Conservation (phyloP, 768 basidiomycete genomes). For the Russula ochroleuca region DNA sequence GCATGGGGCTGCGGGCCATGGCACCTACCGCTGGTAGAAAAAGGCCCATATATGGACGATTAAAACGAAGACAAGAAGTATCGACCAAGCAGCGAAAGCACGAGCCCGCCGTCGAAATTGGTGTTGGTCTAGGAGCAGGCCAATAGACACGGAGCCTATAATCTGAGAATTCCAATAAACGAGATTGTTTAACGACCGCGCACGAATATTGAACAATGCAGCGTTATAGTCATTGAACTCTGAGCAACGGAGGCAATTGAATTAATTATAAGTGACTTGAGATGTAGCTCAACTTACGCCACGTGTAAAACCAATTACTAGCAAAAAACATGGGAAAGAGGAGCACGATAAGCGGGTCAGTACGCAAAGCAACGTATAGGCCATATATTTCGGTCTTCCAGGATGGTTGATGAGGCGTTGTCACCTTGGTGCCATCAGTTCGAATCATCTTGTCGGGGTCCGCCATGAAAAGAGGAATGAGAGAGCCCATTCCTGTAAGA, state of each 20-base stretch:
- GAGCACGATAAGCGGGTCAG: constrained; percentile 66
- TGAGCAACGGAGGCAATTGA: constrained; percentile 30
- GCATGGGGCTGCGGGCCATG: not conserved
- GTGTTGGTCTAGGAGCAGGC: constrained; percentile 58
- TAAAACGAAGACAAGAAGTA: constrained; percentile 62
- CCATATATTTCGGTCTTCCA: constrained; percentile 74
- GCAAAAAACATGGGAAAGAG: constrained; percentile 85
- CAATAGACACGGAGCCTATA: constrained; percentile 66
- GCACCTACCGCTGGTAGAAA: constrained; percentile 61
- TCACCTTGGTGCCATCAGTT: constrained; percentile 67
- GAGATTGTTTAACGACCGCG: constrained; percentile 70
- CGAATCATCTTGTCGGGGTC: constrained; percentile 69
- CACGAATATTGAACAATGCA: constrained; percentile 76
- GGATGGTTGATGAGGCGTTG: constrained; percentile 58
- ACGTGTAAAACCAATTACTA: constrained; percentile 83
- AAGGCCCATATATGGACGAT: constrained; percentile 72
- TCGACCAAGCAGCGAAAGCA: constrained; percentile 64
- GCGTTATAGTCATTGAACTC: constrained; percentile 79
- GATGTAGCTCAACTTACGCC: constrained; percentile 49
- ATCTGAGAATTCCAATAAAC: constrained; percentile 81
- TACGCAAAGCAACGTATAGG: constrained; percentile 61
- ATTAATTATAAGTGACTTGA: not conserved
- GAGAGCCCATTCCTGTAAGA: constrained; percentile 64
- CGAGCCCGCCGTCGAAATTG: constrained; percentile 58
- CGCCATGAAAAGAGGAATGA: constrained; percentile 65